Evolutionary conservation across 768 basidiomycete genomes (phyloP), one percentile per base, ranked within the genome.

Genomic region (Trichaptum fuscoviolaceum): DNA sequence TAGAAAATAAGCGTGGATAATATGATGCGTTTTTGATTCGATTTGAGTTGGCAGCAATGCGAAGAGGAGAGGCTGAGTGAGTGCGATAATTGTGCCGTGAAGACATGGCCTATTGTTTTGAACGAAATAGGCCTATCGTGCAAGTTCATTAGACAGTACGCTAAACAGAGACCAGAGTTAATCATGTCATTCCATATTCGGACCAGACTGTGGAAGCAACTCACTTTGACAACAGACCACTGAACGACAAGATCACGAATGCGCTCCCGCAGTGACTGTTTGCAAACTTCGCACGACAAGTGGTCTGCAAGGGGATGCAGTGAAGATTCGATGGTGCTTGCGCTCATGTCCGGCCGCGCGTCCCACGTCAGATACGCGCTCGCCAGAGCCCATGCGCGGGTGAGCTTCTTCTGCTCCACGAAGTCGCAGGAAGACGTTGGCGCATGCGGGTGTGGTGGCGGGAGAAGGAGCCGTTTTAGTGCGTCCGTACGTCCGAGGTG

Each of bases 351-450:
- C 70, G 91, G 89, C 65, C 90, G 81, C 36, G 89, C 89, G 75
- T 92, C 91, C 91, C 91, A 93, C 10, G 89, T 89, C 7, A 93
- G 83, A 76, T 92, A 92, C 12, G 91, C 91, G 1, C 88, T 86
- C 25, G 92, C 91, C 35, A 93, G 77, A 17, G 91, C 90, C 91
- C 91, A 93, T 6, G 91, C 91, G 59, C 91, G 78, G 12, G 89
- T 89, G 42, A 93, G 72, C 72, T 85, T 90, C 78, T 92, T 92
- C 77, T 93, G 91, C 71, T 91, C 88, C 0, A 82, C 75, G 71
- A 89, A 88, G 74, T 91, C 90, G 70, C 92, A 93, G 24, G 75
- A 73, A 5, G 81, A 71, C 0, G 85, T 92, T 18, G 92, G 89
- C n/a, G 87, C 79, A 73, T 93, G 92, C 2, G 88, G 87, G 65